Conservation (phyloP, 78 protist species). For the Dictyostelium brefeldianum region DNA sequence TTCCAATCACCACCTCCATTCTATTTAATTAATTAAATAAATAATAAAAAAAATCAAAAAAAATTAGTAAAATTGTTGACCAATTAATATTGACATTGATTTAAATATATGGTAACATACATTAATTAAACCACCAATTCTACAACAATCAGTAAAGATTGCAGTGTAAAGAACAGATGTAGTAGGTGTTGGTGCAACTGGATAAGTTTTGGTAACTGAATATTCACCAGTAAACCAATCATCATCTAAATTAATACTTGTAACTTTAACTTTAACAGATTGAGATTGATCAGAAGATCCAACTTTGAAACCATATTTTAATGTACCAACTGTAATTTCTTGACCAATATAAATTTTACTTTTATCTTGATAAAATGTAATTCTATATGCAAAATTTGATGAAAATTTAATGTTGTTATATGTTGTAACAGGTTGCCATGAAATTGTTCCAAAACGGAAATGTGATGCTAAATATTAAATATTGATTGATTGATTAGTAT, state of each 20-base stretch:
- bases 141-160: slow-evolving; percentile 18
- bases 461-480: slow-evolving; percentile 10
- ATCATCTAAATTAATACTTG: not conserved
- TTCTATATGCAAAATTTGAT: slow-evolving; percentile 13
- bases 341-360: not conserved
- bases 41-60: too few species aligned
- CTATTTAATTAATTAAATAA: too few species aligned
- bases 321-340: not conserved
- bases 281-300: too few species aligned
- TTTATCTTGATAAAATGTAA: not conserved
- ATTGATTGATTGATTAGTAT: too few species aligned
- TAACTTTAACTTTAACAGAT: not conserved
- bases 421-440: not conserved
- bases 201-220: not conserved
- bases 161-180: not conserved
- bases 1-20: slow-evolving; percentile 20
- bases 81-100: not conserved
- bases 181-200: not conserved
- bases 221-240: slow-evolving; percentile 51
- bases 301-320: not conserved
- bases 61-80: too few species aligned
- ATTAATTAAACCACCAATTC: slow-evolving; percentile 1
- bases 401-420: not conserved
- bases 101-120: too few species aligned
- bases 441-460: not conserved